A percentile compares a stretch with the other conserved stretches of the same genome.
These are phyloP conservation scores for Phytophthora palmivora DNA, from an alignment of 352 stramenopile genomes.

Conservation along the genomic window DNA sequence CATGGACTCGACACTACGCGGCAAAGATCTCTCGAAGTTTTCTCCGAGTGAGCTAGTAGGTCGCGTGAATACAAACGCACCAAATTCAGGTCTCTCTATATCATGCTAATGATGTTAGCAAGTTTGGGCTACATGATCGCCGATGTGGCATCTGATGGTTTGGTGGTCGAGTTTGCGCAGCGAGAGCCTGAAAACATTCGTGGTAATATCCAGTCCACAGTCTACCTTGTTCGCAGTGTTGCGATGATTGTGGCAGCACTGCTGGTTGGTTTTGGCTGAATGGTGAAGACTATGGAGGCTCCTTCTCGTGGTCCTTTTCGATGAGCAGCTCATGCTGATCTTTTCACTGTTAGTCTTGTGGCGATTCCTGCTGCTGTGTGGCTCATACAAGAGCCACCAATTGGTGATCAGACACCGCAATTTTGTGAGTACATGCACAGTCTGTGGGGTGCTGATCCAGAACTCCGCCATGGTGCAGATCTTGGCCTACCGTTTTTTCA, in stretches of 20 bases:
- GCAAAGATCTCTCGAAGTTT: constrained; percentile 55
- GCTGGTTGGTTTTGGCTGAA: constrained; percentile 49
- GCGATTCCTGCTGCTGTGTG: constrained; percentile 43
- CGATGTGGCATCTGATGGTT: constrained; percentile 43
- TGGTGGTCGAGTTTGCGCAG: constrained; percentile 60
- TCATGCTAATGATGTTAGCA: constrained; percentile 52
- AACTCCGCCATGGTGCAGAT: constrained; percentile 57
- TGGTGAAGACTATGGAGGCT: constrained; percentile 44
- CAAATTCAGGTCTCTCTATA: constrained; percentile 38
- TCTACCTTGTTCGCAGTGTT: constrained; percentile 44
- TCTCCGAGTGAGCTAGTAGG: constrained; percentile 31
- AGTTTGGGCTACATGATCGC: constrained; percentile 51
- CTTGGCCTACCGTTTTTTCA: constrained; percentile 61
- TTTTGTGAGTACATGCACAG: constrained; percentile 38
- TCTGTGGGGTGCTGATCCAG: constrained; percentile 52
- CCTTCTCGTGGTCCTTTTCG: constrained; percentile 39
- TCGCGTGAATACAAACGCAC: constrained; percentile 45
- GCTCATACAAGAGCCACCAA: constrained; percentile 45
- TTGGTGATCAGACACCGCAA: constrained; percentile 16
- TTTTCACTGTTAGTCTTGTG: constrained; percentile 42
- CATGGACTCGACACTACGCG: constrained; percentile 49
- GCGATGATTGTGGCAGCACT: constrained; percentile 43
- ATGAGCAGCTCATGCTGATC: constrained; percentile 50
- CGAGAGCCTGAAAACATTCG: constrained; percentile 52
- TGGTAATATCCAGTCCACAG: constrained; percentile 48